Percentiles rank a stretch among this genome's conserved stretches.
phyloP scores from a whole-genome alignment of 1,284 basidiomycete genomes.

The Xerocomus nothofagi region DNA sequence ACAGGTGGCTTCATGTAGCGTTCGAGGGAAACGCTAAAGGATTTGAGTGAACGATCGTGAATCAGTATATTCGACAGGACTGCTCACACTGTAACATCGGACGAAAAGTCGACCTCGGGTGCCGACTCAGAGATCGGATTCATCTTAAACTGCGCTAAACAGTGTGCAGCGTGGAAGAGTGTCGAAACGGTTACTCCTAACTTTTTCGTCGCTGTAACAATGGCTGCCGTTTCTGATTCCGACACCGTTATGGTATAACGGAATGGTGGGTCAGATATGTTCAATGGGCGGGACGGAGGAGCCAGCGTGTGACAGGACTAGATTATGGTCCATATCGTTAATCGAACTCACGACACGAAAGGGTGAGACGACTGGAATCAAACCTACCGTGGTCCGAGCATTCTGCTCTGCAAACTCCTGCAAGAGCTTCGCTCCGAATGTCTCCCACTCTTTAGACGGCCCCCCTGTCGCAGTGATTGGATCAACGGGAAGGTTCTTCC shows the following conservation, averaged over 20 bases:
- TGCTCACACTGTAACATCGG: conserved; percentile 15
- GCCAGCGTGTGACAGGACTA: conserved; percentile 16
- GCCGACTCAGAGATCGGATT: conserved; percentile 15
- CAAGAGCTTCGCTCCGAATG: conserved; percentile 11
- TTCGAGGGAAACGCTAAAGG: conserved; percentile 19
- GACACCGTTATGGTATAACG: conserved; percentile 1
- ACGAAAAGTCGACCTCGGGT: conserved; percentile 23
- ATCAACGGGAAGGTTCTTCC: conserved; percentile 27
- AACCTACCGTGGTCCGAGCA: conserved; percentile 14
- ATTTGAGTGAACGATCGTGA: neutral
- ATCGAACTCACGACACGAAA: too few species aligned
- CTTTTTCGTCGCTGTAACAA: conserved; percentile 11
- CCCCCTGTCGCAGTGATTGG: conserved; percentile 23
- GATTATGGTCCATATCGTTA: neutral
- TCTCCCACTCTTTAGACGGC: conserved; percentile 13
- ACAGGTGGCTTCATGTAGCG: conserved; percentile 22
- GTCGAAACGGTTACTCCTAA: conserved; percentile 18
- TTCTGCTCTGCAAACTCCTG: conserved; percentile 8
- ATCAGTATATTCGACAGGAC: neutral
- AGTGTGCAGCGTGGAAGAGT: conserved; percentile 26
- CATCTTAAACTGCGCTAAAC: conserved; percentile 22
- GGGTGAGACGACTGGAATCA: neutral
- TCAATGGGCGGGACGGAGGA: conserved; percentile 15
- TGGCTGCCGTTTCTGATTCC: conserved; percentile 15
- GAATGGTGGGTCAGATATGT: conserved; percentile 14